phyloP scores from a whole-genome alignment of 2,329 filamentous ascomycete genomes.

The Tricladium varicosporioides region DNA sequence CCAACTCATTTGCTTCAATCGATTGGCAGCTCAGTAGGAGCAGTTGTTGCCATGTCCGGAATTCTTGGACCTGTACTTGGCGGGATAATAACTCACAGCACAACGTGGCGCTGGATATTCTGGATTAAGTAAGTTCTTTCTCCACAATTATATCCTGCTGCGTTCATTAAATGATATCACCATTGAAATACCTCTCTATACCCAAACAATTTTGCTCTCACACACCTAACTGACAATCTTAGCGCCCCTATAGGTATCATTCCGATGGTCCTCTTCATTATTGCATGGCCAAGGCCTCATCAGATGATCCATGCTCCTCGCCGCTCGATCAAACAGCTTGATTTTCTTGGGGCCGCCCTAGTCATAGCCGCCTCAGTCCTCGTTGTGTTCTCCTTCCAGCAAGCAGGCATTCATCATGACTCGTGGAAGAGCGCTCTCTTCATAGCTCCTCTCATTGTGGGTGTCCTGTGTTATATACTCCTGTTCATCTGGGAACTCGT shows the following conservation, averaged over 20 bases:
- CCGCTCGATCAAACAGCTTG: constrained; percentile 40
- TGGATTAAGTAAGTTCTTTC: constrained; percentile 12
- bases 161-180: neutral
- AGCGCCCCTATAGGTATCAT: constrained; percentile 51
- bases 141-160: neutral
- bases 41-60: constrained; percentile 22
- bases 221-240: neutral
- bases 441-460: constrained; percentile 41
- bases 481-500: constrained; percentile 37
- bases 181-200: no score
- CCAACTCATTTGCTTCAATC: neutral
- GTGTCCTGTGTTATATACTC: neutral
- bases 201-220: no score
- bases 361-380: constrained; percentile 52
- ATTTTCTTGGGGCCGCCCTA: constrained; percentile 52
- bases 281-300: constrained; percentile 48
- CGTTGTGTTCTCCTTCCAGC: constrained; percentile 57
- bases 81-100: constrained; percentile 14
- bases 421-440: constrained; percentile 44
- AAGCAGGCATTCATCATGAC: constrained; percentile 21
- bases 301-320: constrained; percentile 43
- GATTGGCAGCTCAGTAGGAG: constrained; percentile 4
- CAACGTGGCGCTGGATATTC: constrained; percentile 18
- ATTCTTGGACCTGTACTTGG: constrained; percentile 19
- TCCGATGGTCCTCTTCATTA: constrained; percentile 46